phyloP scores from a whole-genome alignment of 2,329 filamentous ascomycete genomes.

The Leptosphaerulina australis region DNA sequence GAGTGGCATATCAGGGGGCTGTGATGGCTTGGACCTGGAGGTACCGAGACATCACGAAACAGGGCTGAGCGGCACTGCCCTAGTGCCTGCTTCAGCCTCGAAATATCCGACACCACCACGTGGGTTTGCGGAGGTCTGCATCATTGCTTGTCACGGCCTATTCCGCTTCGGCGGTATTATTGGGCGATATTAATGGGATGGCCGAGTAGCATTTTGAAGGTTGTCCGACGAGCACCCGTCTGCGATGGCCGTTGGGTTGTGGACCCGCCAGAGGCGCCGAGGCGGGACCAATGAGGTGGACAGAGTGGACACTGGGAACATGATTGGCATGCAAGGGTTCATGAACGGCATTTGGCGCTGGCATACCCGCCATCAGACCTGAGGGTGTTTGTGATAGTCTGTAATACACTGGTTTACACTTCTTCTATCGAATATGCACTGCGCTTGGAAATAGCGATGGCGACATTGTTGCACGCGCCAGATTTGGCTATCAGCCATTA shows the following conservation, averaged over 20 bases:
- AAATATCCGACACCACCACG: constrained; percentile 4
- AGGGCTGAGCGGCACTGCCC: constrained; percentile 2
- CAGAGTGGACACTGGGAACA: constrained; percentile 18
- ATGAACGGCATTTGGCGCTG: constrained; percentile 23
- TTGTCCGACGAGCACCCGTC: constrained; percentile 2
- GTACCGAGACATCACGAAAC: neutral
- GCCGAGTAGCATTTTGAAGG: constrained; percentile 4
- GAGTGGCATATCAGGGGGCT: constrained; percentile 3
- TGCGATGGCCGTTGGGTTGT: constrained; percentile 25
- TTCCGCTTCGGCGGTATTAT: constrained; percentile 6
- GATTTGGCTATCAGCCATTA: constrained; percentile 3
- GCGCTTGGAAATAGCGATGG: constrained; percentile 9
- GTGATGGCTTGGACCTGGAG: neutral
- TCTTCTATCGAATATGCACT: neutral
- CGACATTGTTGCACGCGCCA: constrained; percentile 6
- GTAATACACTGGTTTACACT: constrained; percentile 30
- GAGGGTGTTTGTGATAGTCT: constrained; percentile 18
- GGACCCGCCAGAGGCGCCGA: constrained; percentile 32
- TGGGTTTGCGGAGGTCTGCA: constrained; percentile 7
- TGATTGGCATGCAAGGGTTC: constrained; percentile 35
- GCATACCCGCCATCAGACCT: constrained; percentile 17
- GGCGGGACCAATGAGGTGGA: constrained; percentile 35
- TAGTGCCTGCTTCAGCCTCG: constrained; percentile 5
- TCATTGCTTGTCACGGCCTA: constrained; percentile 1
- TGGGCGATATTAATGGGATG: neutral